Conservation (phyloP, 176 grass and related monocot species). For the Miscanthus lutarioriparius region DNA sequence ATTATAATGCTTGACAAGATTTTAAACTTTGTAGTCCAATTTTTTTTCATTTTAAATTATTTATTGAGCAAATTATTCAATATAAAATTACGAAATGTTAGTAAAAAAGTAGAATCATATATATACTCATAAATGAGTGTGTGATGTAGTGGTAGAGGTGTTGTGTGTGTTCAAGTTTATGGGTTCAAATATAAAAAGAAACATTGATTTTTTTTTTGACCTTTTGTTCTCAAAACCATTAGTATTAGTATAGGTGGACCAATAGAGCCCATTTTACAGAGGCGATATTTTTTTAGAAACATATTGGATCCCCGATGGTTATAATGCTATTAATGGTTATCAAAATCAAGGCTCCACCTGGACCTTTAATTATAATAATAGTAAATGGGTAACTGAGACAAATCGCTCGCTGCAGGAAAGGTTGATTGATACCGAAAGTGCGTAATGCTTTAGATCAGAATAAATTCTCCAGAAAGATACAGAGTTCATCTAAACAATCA, state of each 20-base stretch:
- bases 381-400: background rate
- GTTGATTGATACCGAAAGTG: background rate
- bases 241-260: background rate
- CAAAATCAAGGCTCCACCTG: background rate
- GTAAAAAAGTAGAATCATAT: too few relatives aligned
- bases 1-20: too few relatives aligned
- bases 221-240: too few relatives aligned
- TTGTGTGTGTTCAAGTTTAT: background rate
- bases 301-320: background rate
- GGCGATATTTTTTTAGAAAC: background rate
- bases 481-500: background rate
- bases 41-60: too few relatives aligned
- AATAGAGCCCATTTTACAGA: background rate
- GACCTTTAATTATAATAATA: background rate
- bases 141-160: background rate
- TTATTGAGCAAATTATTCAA: too few relatives aligned
- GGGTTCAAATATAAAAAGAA: background rate
- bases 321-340: background rate
- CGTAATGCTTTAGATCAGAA: constrained; percentile 7
- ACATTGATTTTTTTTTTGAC: background rate
- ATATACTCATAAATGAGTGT: background rate
- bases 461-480: background rate
- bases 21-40: too few relatives aligned
- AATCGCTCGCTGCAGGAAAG: background rate
- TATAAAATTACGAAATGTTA: too few relatives aligned